A percentile compares a stretch with the other conserved stretches of the same genome.
Evolutionary conservation across 1,284 basidiomycete genomes (phyloP).

Genomic region (Coriolopsis trogii): DNA sequence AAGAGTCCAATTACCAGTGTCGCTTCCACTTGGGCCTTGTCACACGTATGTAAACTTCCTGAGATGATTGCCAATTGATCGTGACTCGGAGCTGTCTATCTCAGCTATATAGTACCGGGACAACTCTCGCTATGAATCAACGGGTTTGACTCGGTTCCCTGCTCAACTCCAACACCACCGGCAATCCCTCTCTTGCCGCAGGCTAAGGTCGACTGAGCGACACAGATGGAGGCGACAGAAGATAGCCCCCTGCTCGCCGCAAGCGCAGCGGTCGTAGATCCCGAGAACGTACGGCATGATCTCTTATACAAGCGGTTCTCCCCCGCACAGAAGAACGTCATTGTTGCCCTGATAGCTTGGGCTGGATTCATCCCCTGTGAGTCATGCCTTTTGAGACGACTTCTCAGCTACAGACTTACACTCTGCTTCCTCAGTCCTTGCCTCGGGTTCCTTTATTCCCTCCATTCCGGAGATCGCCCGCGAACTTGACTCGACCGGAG

Average conservation of each 20-base stretch:
- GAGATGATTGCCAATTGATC: no score
- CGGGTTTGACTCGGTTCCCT: no score
- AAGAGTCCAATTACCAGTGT: no score
- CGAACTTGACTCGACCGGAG: conserved; percentile 58
- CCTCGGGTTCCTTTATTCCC: conserved; percentile 70
- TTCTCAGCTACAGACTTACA: background rate
- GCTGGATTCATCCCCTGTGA: conserved; percentile 54
- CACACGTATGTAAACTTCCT: no score
- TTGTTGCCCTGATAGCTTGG: conserved; percentile 55
- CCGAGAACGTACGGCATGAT: conserved; percentile 21
- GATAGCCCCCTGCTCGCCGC: conserved; percentile 22
- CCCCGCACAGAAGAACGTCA: conserved; percentile 43
- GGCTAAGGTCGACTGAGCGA: no score
- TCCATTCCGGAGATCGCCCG: conserved; percentile 66
- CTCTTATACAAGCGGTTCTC: conserved; percentile 27
- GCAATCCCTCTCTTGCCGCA: no score
- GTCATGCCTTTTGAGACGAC: conserved; percentile 28
- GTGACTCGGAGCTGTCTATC: no score
- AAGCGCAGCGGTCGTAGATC: conserved; percentile 7
- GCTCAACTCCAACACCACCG: no score
- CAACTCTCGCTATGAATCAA: no score
- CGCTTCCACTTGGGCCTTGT: no score
- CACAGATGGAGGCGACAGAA: conserved; percentile 19
- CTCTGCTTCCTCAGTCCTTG: conserved; percentile 51
- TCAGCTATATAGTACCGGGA: no score